These are phyloP conservation scores for Acacia acuminata DNA, from an alignment of 306 rosid genomes.

Conservation along the genomic window DNA sequence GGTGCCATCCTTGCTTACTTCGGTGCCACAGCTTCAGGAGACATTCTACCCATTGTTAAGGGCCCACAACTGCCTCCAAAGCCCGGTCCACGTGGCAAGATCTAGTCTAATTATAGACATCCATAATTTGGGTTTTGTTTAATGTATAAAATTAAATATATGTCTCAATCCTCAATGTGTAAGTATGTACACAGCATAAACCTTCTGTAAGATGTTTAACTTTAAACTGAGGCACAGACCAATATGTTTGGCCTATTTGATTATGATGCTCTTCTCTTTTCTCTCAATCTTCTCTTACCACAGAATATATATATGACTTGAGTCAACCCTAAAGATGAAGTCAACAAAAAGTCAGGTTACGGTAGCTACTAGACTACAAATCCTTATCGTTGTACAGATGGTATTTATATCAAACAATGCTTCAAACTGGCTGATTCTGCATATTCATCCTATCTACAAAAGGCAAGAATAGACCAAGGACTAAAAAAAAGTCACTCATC, in stretches of 20 bases:
- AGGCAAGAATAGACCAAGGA: slow-evolving; percentile 45
- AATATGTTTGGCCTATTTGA: slow-evolving; percentile 14
- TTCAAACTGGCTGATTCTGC: slow-evolving; percentile 38
- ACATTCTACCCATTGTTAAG: slow-evolving; percentile 86
- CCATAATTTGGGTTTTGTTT: slow-evolving; percentile 8
- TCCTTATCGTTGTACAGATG: slow-evolving; percentile 24
- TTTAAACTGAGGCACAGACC: slow-evolving; percentile 1
- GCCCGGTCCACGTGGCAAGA: slow-evolving; percentile 89
- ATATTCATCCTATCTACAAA: slow-evolving; percentile 56
- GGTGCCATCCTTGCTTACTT: slow-evolving; percentile 80
- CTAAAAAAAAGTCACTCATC: background rate
- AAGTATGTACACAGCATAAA: slow-evolving; percentile 35
- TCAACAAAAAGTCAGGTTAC: slow-evolving; percentile 25
- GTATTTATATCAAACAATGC: slow-evolving; percentile 37
- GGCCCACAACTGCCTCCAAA: slow-evolving; percentile 96
- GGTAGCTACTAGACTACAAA: slow-evolving; percentile 40
- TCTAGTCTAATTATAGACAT: slow-evolving; percentile 46
- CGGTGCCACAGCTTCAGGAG: slow-evolving; percentile 81
- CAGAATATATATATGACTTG: too few relatives aligned
- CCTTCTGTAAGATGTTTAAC: slow-evolving; percentile 29
- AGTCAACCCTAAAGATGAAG: background rate
- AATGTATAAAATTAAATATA: slow-evolving; percentile 37
- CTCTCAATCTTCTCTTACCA: background rate
- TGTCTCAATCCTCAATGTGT: slow-evolving; percentile 41
- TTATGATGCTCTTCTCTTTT: background rate